These are phyloP conservation scores for Cladosporium oxysporum DNA, from an alignment of 2,329 filamentous ascomycete genomes.

Conservation along the genomic window DNA sequence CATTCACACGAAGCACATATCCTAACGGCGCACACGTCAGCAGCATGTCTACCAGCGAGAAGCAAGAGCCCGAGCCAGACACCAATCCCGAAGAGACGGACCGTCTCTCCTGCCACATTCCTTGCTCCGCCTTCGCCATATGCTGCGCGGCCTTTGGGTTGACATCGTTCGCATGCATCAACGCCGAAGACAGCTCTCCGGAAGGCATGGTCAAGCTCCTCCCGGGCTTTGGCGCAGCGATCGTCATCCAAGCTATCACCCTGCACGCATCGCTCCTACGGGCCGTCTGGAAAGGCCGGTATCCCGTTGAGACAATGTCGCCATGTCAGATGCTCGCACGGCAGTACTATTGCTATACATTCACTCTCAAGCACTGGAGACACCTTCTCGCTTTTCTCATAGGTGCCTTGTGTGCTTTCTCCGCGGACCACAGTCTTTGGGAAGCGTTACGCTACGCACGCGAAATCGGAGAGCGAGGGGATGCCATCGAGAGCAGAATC, in stretches of 20 bases:
- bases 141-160: neutral
- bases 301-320: neutral
- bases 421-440: neutral
- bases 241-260: neutral
- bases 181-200: neutral
- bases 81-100: neutral
- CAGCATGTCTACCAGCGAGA: neutral
- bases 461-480: neutral
- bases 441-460: too few relatives aligned
- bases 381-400: neutral
- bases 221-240: neutral
- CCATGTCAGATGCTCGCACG: too few relatives aligned
- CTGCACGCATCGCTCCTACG: neutral
- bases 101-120: too few relatives aligned
- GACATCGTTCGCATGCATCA: neutral
- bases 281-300: neutral
- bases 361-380: neutral
- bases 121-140: neutral
- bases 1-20: too few relatives aligned
- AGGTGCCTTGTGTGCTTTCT: neutral
- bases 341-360: too few relatives aligned
- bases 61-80: neutral
- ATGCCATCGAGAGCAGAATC: neutral
- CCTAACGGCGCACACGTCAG: neutral
- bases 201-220: neutral